Percentiles rank a stretch among this genome's conserved stretches.
phyloP scores from a whole-genome alignment of 2,329 filamentous ascomycete genomes.

The Chaetomium sp. region DNA sequence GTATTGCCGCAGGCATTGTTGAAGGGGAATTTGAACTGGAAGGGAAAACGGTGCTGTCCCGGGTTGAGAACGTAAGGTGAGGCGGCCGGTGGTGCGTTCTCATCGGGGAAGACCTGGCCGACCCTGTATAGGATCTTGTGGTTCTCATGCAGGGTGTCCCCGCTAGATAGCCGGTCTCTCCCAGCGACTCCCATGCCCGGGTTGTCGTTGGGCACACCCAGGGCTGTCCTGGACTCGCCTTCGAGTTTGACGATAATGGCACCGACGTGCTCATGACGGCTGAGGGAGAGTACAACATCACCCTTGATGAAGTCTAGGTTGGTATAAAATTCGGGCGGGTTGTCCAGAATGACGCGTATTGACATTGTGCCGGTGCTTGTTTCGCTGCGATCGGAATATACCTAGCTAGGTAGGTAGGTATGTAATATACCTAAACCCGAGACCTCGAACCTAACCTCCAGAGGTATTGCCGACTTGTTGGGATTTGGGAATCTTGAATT shows the following conservation, averaged over 20 bases:
- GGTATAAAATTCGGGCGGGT: slow-evolving; percentile 71
- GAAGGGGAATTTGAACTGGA: slow-evolving; percentile 75
- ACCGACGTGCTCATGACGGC: slow-evolving; percentile 68
- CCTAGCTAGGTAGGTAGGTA: not conserved
- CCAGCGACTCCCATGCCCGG: slow-evolving; percentile 35
- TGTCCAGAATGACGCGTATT: slow-evolving; percentile 66
- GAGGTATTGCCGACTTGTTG: too few relatives aligned
- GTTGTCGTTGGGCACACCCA: slow-evolving; percentile 53
- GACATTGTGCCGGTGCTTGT: slow-evolving; percentile 53
- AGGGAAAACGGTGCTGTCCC: slow-evolving; percentile 75
- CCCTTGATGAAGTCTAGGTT: slow-evolving; percentile 76
- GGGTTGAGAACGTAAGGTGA: slow-evolving; percentile 59
- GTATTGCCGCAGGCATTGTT: slow-evolving; percentile 70
- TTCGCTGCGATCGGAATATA: not conserved
- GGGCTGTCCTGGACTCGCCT: slow-evolving; percentile 71
- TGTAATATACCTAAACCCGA: not conserved
- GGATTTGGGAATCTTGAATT: too few relatives aligned
- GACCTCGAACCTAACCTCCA: not conserved
- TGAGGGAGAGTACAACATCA: slow-evolving; percentile 57
- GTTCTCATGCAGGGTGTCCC: slow-evolving; percentile 56
- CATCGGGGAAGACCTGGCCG: slow-evolving; percentile 70
- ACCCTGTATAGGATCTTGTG: slow-evolving; percentile 77
- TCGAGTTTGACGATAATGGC: slow-evolving; percentile 82
- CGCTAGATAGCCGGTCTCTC: slow-evolving; percentile 43
- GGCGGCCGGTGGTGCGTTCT: slow-evolving; percentile 46